phyloP scores from a whole-genome alignment of 2,329 filamentous ascomycete species.

The Sphaerostilbella broomeana region DNA sequence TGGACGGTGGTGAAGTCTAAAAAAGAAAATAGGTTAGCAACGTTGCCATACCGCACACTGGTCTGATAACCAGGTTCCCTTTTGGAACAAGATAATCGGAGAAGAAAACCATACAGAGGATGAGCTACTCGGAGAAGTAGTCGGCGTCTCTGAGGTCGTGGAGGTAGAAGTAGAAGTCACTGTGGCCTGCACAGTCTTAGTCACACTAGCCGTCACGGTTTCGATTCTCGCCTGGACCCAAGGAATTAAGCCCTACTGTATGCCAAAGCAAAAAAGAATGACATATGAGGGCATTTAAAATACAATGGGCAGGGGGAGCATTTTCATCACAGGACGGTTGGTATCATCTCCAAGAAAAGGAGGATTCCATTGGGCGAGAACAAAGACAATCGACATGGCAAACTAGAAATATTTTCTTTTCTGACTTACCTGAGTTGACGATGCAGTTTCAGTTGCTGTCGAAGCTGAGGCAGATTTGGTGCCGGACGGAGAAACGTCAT shows the following conservation, averaged over 20 bases:
- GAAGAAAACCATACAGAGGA: conserved; percentile 33
- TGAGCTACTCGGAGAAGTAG: conserved; percentile 23
- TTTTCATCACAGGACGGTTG: too few species aligned
- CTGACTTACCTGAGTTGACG: conserved; percentile 24
- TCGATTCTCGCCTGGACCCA: conserved; percentile 23
- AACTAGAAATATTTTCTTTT: conserved; percentile 3
- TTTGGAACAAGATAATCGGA: conserved; percentile 1
- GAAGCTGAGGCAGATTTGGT: conserved; percentile 33
- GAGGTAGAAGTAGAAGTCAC: conserved; percentile 21
- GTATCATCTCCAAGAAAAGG: background rate
- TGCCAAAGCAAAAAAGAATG: conserved; percentile 9
- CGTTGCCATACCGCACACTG: conserved; percentile 1
- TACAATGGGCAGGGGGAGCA: conserved; percentile 2
- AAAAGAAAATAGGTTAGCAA: conserved; percentile 15
- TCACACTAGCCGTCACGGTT: conserved; percentile 25
- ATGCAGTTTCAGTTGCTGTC: conserved; percentile 18
- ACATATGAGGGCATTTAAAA: conserved; percentile 7
- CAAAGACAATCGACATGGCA: background rate
- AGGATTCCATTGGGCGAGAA: too few species aligned
- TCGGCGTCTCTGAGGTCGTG: conserved; percentile 14
- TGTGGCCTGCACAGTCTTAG: conserved; percentile 31
- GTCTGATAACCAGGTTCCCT: conserved; percentile 1
- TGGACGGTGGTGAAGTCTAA: conserved; percentile 14
- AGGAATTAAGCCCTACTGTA: conserved; percentile 19
- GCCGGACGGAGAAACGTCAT: conserved; percentile 45